A percentile compares a stretch with the other conserved stretches of the same genome.
phyloP scores from a whole-genome alignment of 768 basidiomycete genomes.

The Pulveroboletus sp. region DNA sequence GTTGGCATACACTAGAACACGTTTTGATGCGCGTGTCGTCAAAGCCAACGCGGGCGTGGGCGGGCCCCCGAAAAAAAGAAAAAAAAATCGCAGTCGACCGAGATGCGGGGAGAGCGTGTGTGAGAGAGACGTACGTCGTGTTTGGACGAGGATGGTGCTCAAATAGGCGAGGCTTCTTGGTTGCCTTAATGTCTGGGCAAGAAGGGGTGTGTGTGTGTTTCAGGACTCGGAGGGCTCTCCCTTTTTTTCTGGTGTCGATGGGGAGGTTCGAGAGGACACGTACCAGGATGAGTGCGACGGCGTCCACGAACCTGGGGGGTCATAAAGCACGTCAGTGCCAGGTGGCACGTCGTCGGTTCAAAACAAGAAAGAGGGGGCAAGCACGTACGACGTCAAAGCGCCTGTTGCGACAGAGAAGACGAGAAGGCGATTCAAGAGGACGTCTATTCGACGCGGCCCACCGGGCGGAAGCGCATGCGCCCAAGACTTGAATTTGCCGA shows the following conservation, averaged over 20 bases:
- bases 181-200: slow-evolving; percentile 15
- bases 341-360: background rate
- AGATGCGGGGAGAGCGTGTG: too few species aligned
- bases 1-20: slow-evolving; percentile 31
- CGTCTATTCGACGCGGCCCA: slow-evolving; percentile 13
- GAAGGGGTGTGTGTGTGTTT: background rate
- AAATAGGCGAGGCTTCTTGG: slow-evolving; percentile 17
- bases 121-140: slow-evolving; percentile 20
- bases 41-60: too few species aligned
- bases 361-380: too few species aligned
- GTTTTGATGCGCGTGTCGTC: too few species aligned
- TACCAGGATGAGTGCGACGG: slow-evolving; percentile 24
- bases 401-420: slow-evolving; percentile 25
- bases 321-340: background rate
- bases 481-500: slow-evolving; percentile 13
- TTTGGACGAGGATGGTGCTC: slow-evolving; percentile 22
- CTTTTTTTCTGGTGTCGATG: too few species aligned
- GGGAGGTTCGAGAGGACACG: background rate
- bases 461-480: background rate
- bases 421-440: slow-evolving; percentile 21
- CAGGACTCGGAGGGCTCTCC: background rate
- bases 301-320: slow-evolving; percentile 19
- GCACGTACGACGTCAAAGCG: slow-evolving; percentile 21
- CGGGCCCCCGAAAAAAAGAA: too few species aligned
- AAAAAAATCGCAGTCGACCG: too few species aligned